Evolutionary conservation across 1,284 basidiomycete species (phyloP), one percentile per base, ranked within the genome.

Genomic region (Cutaneotrichosporon sp.): DNA sequence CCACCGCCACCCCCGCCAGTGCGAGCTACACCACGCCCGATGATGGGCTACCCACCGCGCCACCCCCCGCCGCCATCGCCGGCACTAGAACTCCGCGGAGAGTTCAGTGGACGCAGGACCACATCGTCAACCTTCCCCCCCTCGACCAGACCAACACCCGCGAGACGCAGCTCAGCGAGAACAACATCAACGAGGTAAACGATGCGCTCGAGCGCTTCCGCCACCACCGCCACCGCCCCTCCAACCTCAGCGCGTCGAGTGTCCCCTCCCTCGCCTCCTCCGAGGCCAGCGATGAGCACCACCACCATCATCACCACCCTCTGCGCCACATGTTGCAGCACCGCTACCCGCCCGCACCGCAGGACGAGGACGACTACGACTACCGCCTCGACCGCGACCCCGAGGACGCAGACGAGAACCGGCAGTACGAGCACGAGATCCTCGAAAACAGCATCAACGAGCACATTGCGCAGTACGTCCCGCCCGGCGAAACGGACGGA

Each of bases 401-500:
- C n/a, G 45, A 64, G 58, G 29, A 25, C 24, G 3, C 24, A 25
- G 60, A 54, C 8, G 45, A 45, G 29, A 51, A 46, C 5, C 54
- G 36, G 7, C 47, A 20, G 29, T 60, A 61, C 52, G 68, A 67
- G 25, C 29, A 53, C 18, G 50, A 60, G 22, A 42, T 73, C 6
- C 61, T 73, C n/a, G 71, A 72, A 50, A 67, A 69, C 9, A 70
- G 67, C n/a, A 69, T 73, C 47, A 67, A 69, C 25, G 68, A 70
- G 10, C 69, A 71, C 46, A 65, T 74, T 11, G 47, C 25, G 25
- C 18, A 27, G 25, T 50, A 29, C 18, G 27, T 50, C 8, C 25
- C 47, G 16, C 76, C 78, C 1, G 77, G 77, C 27, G 81, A 82
- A 68, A 77, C 73, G 43, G 81, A 81, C 58, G 81, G 81, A 2